These are phyloP conservation scores for Trichophyton mentagrophytes DNA, from an alignment of 2,329 filamentous ascomycete genomes.

Conservation along the genomic window DNA sequence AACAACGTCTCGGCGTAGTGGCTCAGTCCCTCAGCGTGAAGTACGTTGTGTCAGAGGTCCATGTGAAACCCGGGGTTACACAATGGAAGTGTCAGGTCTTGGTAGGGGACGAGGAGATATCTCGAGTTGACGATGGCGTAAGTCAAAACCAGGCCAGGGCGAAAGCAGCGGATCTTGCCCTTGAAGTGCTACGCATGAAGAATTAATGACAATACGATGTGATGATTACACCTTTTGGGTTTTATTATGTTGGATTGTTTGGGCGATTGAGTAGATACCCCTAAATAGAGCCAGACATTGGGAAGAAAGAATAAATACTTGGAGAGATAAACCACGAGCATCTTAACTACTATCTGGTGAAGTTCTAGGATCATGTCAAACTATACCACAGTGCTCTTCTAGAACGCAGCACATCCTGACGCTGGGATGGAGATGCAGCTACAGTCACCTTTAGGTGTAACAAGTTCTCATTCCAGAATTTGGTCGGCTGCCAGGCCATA, in stretches of 20 bases:
- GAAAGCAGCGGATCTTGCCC: conserved; percentile 43
- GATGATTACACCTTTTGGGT: background rate
- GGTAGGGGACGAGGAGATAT: conserved; percentile 38
- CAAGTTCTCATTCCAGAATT: conserved; percentile 36
- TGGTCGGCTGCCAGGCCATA: conserved; percentile 42
- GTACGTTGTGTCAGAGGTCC: conserved; percentile 32
- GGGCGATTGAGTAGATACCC: no score
- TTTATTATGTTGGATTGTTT: background rate
- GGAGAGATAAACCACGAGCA: background rate
- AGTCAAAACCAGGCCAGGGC: conserved; percentile 43
- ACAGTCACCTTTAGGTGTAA: conserved; percentile 34
- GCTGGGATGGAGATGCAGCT: conserved; percentile 29
- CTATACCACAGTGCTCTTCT: background rate
- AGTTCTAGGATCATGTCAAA: background rate
- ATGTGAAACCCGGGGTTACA: background rate
- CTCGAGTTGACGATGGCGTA: conserved; percentile 35
- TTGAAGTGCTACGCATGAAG: conserved; percentile 21
- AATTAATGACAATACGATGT: background rate
- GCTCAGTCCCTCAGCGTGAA: conserved; percentile 41
- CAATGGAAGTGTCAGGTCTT: conserved; percentile 35
- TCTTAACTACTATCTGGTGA: background rate
- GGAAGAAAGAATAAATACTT: background rate
- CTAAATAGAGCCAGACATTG: background rate
- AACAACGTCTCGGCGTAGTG: conserved; percentile 53
- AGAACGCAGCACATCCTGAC: conserved; percentile 23